Evolutionary conservation across 495 filamentous ascomycete species (phyloP).

Genomic region (Penicillium mononematosum): DNA sequence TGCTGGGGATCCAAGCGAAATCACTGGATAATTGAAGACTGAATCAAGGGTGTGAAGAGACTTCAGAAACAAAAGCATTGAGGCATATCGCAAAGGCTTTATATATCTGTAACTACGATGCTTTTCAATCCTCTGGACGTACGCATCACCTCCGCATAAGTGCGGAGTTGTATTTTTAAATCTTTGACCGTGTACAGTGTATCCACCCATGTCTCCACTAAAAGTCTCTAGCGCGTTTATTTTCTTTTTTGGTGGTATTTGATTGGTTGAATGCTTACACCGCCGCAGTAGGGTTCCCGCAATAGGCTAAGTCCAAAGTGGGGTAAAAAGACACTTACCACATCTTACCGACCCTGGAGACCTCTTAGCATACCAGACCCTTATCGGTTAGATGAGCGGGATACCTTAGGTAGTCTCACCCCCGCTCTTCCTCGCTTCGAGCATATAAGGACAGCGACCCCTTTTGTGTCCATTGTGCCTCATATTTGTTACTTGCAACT

Average conservation of each 20-base stretch:
- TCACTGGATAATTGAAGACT: neutral
- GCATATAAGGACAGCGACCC: neutral
- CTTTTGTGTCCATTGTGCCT: neutral
- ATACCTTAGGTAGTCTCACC: slow-evolving; percentile 7
- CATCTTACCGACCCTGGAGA: slow-evolving; percentile 1
- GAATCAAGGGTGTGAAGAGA: neutral
- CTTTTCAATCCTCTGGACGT: neutral
- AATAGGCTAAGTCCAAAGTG: neutral
- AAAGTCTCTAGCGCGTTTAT: slow-evolving; percentile 20
- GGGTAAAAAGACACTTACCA: neutral
- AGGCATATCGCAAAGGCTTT: neutral
- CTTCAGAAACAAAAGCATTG: neutral
- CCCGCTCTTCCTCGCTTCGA: neutral
- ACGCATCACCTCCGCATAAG: slow-evolving; percentile 9
- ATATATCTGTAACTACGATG: neutral
- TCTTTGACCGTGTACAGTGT: slow-evolving; percentile 6
- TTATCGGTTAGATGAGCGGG: slow-evolving; percentile 4
- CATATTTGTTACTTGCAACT: neutral
- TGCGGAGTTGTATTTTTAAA: slow-evolving; percentile 23
- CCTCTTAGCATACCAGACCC: neutral
- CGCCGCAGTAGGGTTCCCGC: slow-evolving; percentile 12
- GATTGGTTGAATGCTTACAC: slow-evolving; percentile 17
- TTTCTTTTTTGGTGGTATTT: neutral
- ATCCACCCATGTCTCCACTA: slow-evolving; percentile 21
- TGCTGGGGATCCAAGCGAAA: slow-evolving; percentile 6